Base-by-base conservation (phyloP, 257 asterid genomes). In the Oldenlandia corymbosa region DNA sequence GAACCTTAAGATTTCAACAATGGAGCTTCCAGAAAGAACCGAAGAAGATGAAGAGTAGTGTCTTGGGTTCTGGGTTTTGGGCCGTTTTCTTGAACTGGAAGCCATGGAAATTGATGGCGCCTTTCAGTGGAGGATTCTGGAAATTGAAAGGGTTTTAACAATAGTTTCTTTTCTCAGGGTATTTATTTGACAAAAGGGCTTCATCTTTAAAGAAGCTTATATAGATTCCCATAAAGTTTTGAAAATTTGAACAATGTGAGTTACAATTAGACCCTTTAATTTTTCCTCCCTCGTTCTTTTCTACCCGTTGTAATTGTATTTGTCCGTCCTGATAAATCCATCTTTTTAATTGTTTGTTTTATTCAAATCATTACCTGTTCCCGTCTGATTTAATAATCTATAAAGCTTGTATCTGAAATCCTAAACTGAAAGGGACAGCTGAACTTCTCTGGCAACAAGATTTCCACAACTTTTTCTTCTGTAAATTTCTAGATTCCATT, bases 1-100 rank as follows among this genome's bases (percentile, higher is more conserved):
- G 71, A 90, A 75, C 62, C 83, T 82, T 58, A 41, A 45, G 24
- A 85, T 37, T 27, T 81, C 84, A 13, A 52, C 72, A 37, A 76
- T 64, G 57, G 63, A 66, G 17, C 32, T 8, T 2, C 10, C 62
- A 48, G 74, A 55, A 7, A 65, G 41, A 18, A 41, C 10, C 6
- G 68, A 48, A 18, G 58, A 48, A 27, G 58, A 21, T 17, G 69
- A 39, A 39, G 59, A 51, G 37, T 43, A 27, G 51, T 63, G 50
- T 26, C 63, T 49, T 13, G 69, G 50, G 47, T 21, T 39, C 16
- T 7, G 67, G n/a, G 48, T 37, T 42, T 46, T 76, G 60, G 71
- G 45, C 31, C 72, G 70, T 36, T 63, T 63, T 46, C 45, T 75
- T 63, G 60, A 27, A 63, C 58, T 52, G 32, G 80, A 67, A 51